Evolutionary conservation across 257 asterid species (phyloP).

Genomic region (Prunella vulgaris): DNA sequence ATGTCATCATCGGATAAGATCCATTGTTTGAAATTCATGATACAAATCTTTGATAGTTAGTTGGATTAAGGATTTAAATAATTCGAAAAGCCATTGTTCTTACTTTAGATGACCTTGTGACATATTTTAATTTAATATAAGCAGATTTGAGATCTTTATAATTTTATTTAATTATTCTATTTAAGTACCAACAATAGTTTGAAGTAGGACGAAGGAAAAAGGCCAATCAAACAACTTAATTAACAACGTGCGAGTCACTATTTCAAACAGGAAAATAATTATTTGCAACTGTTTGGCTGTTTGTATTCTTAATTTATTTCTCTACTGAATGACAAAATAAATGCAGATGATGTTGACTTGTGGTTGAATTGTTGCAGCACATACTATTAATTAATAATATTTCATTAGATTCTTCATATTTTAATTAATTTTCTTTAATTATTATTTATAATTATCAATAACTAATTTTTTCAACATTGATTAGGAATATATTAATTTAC

Average conservation of each 20-base stretch:
- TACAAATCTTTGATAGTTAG: too few relatives aligned
- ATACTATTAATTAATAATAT: too few relatives aligned
- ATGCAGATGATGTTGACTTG: background rate
- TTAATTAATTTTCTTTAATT: too few relatives aligned
- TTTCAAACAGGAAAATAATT: background rate
- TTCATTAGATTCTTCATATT: too few relatives aligned
- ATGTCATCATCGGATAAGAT: too few relatives aligned
- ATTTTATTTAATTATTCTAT: too few relatives aligned
- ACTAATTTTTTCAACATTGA: too few relatives aligned
- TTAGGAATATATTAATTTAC: too few relatives aligned
- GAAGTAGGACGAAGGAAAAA: background rate
- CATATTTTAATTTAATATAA: too few relatives aligned
- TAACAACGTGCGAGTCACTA: slow-evolving; percentile 2
- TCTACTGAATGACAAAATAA: background rate
- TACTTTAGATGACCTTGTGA: background rate
- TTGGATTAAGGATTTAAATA: too few relatives aligned
- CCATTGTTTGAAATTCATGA: too few relatives aligned
- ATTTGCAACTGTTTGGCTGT: background rate
- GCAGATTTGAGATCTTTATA: background rate
- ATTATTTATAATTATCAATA: too few relatives aligned
- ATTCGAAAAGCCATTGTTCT: background rate
- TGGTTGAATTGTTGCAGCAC: background rate
- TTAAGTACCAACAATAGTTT: background rate
- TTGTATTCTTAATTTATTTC: background rate
- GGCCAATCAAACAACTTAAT: background rate